Evolutionary conservation across 129 eudicot species (phyloP).

Genomic region (Erigeron canadensis): DNA sequence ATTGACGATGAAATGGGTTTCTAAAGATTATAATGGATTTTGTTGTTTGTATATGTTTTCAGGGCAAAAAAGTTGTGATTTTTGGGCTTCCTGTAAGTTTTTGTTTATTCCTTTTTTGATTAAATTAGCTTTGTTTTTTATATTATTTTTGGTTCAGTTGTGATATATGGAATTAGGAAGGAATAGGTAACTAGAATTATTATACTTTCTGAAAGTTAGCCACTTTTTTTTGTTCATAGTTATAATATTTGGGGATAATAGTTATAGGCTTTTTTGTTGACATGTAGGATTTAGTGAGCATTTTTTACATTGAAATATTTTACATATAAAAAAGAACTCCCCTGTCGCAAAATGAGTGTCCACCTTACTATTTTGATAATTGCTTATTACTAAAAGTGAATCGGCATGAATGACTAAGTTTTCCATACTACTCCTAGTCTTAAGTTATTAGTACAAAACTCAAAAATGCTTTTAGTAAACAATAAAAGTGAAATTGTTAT

Average conservation of each 20-base stretch:
- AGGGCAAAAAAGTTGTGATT: conserved; percentile 92
- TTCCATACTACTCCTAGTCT: no score
- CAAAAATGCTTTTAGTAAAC: no score
- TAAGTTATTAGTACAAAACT: no score
- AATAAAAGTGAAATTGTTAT: no score
- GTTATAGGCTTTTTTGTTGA: neutral
- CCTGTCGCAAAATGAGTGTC: no score
- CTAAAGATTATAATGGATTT: neutral
- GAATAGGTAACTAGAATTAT: no score
- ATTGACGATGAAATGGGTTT: conserved; percentile 7
- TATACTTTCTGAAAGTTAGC: neutral
- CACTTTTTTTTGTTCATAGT: neutral
- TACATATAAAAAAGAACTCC: no score
- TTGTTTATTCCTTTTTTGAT: neutral
- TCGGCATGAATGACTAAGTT: no score
- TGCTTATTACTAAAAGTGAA: no score
- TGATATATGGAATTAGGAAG: neutral
- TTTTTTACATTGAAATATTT: no score
- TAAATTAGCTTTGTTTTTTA: no score
- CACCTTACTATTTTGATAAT: no score
- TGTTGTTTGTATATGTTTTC: conserved; percentile 26
- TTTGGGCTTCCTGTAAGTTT: conserved; percentile 97
- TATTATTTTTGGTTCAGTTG: neutral
- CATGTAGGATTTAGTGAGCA: neutral
- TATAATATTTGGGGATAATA: neutral